Percentiles rank a stretch among this genome's conserved stretches.
These are phyloP conservation scores for Candida silvicultrix DNA, from an alignment of 805 yeast genomes.

Conservation along the genomic window DNA sequence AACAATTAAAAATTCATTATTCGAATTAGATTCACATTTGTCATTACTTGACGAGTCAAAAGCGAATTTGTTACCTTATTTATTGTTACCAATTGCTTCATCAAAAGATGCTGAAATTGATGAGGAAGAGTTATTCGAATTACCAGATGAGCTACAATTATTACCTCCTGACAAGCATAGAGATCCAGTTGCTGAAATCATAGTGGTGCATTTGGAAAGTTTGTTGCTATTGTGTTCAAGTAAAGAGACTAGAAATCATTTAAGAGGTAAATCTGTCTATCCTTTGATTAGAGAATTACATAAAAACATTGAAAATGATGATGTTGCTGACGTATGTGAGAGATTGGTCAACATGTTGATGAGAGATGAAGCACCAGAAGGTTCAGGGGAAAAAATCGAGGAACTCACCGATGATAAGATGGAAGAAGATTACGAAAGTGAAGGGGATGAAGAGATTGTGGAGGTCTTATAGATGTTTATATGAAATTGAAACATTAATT, in stretches of 20 bases:
- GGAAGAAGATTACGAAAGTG: constrained; percentile 28
- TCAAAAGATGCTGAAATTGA: constrained; percentile 65
- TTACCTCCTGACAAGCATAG: constrained; percentile 69
- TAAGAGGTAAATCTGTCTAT: constrained; percentile 80
- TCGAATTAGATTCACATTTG: constrained; percentile 68
- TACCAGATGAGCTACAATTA: constrained; percentile 85
- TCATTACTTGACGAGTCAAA: constrained; percentile 50
- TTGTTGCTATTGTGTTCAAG: constrained; percentile 76
- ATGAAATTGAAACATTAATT: no score
- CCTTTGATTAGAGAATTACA: constrained; percentile 84
- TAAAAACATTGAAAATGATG: constrained; percentile 41
- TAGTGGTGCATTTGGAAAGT: constrained; percentile 72
- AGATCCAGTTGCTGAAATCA: constrained; percentile 63
- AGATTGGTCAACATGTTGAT: constrained; percentile 82
- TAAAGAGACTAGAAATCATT: constrained; percentile 59
- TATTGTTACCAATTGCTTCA: constrained; percentile 74
- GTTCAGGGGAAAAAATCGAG: constrained; percentile 31
- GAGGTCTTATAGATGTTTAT: constrained; percentile 24
- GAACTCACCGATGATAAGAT: constrained; percentile 36
- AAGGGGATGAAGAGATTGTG: constrained; percentile 25
- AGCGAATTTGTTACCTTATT: constrained; percentile 74
- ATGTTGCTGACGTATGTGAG: constrained; percentile 66
- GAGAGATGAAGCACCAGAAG: constrained; percentile 73
- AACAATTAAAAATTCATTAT: constrained; percentile 83
- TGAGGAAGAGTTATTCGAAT: constrained; percentile 78